Conservation (phyloP, 2,329 filamentous ascomycete species). For the Cryphonectria parasitica region DNA sequence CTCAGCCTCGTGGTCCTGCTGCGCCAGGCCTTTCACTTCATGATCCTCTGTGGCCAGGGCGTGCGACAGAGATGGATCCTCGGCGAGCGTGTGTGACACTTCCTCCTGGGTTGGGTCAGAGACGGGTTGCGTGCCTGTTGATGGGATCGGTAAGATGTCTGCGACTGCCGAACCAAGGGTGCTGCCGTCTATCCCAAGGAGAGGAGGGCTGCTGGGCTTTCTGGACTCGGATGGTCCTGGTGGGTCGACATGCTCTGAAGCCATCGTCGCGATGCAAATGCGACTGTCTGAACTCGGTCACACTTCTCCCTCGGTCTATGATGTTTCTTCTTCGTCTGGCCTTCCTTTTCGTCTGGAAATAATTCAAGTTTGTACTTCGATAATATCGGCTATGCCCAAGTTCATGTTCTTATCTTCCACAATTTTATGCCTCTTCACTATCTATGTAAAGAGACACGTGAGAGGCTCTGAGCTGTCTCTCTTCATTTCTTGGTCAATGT, state of each 20-base stretch:
- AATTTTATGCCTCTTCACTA: background rate
- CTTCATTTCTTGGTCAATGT: background rate
- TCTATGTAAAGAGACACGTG: background rate
- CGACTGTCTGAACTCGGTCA: background rate
- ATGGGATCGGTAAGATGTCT: slow-evolving; percentile 41
- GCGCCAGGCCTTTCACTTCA: slow-evolving; percentile 49
- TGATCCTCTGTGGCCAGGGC: slow-evolving; percentile 47
- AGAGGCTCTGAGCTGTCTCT: background rate
- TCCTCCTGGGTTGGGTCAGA: slow-evolving; percentile 35
- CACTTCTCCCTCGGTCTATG: too few relatives aligned
- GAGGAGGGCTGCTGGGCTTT: slow-evolving; percentile 20
- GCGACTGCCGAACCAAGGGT: slow-evolving; percentile 33
- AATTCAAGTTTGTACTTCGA: too few relatives aligned
- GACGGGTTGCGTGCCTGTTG: slow-evolving; percentile 36
- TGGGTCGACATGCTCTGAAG: background rate
- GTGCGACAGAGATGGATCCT: slow-evolving; percentile 46
- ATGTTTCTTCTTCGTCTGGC: too few relatives aligned
- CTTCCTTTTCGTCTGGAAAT: too few relatives aligned
- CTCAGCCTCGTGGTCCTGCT: slow-evolving; percentile 56
- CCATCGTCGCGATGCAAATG: slow-evolving; percentile 3
- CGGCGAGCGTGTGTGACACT: slow-evolving; percentile 33
- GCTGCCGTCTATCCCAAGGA: slow-evolving; percentile 30
- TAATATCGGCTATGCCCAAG: too few relatives aligned
- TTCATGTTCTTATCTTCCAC: background rate
- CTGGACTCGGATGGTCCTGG: background rate